Evolutionary conservation across 2,329 filamentous ascomycete genomes (phyloP).

Genomic region (Penicillium frequentans): DNA sequence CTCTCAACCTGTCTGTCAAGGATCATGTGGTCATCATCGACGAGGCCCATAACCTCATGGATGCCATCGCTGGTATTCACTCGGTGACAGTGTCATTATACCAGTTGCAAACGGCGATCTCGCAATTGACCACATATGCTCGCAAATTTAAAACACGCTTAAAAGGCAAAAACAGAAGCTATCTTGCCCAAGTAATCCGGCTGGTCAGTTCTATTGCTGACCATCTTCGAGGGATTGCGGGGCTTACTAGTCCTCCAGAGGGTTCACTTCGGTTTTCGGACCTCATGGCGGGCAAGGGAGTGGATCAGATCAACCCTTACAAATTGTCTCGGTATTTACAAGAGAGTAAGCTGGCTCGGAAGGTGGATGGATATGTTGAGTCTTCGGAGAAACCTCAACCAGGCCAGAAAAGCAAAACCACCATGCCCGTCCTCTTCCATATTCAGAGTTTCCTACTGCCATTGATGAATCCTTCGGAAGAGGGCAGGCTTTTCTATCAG

Average conservation of each 20-base stretch:
- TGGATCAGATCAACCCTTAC: conserved; percentile 93
- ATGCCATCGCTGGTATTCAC: conserved; percentile 84
- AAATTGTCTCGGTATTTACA: conserved; percentile 85
- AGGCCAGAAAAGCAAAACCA: conserved; percentile 27
- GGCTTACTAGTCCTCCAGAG: conserved; percentile 50
- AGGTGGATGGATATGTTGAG: conserved; percentile 84
- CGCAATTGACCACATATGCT: conserved; percentile 78
- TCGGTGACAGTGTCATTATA: conserved; percentile 72
- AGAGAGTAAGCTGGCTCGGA: conserved; percentile 88
- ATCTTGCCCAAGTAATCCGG: conserved; percentile 82
- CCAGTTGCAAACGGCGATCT: conserved; percentile 71
- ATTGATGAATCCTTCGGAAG: conserved; percentile 78
- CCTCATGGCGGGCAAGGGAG: conserved; percentile 77
- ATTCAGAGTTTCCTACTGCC: conserved; percentile 71
- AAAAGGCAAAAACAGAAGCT: conserved; percentile 87
- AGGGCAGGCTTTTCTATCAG: conserved; percentile 61
- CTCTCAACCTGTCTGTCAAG: conserved; percentile 80
- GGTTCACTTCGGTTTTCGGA: conserved; percentile 69
- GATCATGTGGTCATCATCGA: conserved; percentile 92
- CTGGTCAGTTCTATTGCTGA: conserved; percentile 75
- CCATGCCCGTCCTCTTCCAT: conserved; percentile 60
- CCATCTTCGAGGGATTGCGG: conserved; percentile 61
- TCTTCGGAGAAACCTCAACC: conserved; percentile 57
- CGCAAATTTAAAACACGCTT: conserved; percentile 84
- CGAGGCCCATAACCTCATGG: conserved; percentile 97